Conservation (phyloP, 345 rosid species). For the Psidium guajava region DNA sequence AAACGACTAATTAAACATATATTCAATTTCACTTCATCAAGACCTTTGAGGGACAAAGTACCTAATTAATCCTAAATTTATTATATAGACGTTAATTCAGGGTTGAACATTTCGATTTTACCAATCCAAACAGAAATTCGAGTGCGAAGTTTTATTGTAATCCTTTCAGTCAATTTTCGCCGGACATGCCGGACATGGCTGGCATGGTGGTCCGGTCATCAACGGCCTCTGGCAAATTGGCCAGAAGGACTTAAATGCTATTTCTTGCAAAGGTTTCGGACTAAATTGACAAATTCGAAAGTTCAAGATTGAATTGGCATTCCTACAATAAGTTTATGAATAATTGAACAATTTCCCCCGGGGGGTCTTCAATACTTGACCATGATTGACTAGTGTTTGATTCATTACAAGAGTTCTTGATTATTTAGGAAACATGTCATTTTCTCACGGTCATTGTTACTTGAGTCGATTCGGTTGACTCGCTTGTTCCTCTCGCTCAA, state of each 20-base stretch:
- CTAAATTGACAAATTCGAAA: not conserved
- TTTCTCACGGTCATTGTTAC: not conserved
- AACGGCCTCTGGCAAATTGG: not conserved
- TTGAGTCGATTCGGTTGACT: not conserved
- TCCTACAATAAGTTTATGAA: not conserved
- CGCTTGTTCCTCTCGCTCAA: not conserved
- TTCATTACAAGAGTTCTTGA: not conserved
- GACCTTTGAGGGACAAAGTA: not conserved
- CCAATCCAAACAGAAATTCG: no score
- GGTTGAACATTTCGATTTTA: no score
- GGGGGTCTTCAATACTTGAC: not conserved
- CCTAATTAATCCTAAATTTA: not conserved
- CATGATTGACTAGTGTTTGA: not conserved
- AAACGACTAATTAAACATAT: not conserved
- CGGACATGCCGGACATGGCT: no score
- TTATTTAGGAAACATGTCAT: not conserved
- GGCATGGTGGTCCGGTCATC: no score
- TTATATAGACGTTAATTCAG: not conserved
- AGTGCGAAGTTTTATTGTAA: no score
- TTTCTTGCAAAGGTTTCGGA: fast-evolving
- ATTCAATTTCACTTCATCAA: not conserved
- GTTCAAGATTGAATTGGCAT: not conserved
- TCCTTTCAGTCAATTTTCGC: no score
- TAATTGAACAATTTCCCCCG: not conserved
- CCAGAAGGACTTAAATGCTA: fast-evolving